These are phyloP conservation scores for Fusarium armeniacum DNA, from an alignment of 2,329 filamentous ascomycete genomes.

Conservation along the genomic window DNA sequence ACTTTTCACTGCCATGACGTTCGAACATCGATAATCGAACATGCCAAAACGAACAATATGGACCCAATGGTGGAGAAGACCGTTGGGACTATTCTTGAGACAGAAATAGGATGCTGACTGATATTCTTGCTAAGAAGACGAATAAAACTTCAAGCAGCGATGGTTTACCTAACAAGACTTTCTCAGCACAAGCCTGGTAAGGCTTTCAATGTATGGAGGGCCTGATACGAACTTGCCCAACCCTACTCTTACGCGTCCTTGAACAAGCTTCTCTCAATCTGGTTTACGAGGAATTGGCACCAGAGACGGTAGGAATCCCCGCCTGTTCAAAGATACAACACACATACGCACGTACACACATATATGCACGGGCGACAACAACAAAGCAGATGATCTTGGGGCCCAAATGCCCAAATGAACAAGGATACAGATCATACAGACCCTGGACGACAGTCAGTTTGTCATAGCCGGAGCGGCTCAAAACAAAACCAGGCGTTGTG, in stretches of 20 bases:
- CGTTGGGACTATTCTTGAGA: conserved; percentile 24
- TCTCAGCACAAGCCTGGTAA: background rate
- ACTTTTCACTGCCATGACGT: conserved; percentile 33
- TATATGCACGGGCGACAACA: conserved; percentile 18
- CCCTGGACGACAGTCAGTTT: conserved; percentile 21
- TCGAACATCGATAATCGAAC: conserved; percentile 2
- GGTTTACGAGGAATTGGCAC: background rate
- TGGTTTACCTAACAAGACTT: background rate
- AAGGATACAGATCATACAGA: conserved; percentile 17
- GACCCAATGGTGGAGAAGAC: conserved; percentile 24
- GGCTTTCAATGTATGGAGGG: background rate
- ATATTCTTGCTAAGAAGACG: conserved; percentile 28
- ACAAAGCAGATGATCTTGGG: conserved; percentile 25
- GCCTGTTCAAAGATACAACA: conserved; percentile 31
- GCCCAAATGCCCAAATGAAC: conserved; percentile 19
- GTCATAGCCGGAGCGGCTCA: conserved; percentile 6
- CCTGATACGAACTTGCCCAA: background rate
- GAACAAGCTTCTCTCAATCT: background rate
- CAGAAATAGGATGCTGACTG: conserved; percentile 9
- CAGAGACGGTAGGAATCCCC: conserved; percentile 11
- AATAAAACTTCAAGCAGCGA: background rate
- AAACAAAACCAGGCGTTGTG: conserved; percentile 9
- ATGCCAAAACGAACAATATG: conserved; percentile 23
- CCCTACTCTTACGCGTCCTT: background rate
- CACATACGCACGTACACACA: conserved; percentile 11